Evolutionary conservation across 352 stramenopile species (phyloP).

Genomic region (Phytophthora tubulina): DNA sequence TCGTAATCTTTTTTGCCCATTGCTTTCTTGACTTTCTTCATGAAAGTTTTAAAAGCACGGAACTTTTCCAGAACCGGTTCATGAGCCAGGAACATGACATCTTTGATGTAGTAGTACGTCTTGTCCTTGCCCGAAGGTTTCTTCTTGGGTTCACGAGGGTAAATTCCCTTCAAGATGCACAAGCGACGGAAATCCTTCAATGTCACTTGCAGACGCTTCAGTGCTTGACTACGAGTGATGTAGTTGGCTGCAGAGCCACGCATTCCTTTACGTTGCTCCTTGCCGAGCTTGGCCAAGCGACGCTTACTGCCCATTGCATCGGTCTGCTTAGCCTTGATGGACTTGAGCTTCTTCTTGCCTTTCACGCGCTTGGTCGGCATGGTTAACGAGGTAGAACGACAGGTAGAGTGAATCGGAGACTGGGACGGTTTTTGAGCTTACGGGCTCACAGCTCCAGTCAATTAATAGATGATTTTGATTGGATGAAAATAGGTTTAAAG

Average conservation of each 20-base stretch:
- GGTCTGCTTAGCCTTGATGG: slow-evolving; percentile 90
- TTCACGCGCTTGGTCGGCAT: slow-evolving; percentile 92
- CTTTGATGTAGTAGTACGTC: slow-evolving; percentile 99
- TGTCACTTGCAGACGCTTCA: slow-evolving; percentile 96
- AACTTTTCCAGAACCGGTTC: slow-evolving; percentile 99
- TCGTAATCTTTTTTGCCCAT: slow-evolving; percentile 89
- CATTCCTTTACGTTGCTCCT: slow-evolving; percentile 88
- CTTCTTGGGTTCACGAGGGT: slow-evolving; percentile 97
- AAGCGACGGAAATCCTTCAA: slow-evolving; percentile 99
- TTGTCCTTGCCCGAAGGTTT: slow-evolving; percentile 96
- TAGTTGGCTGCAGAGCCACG: slow-evolving; percentile 92
- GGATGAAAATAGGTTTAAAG: slow-evolving; percentile 19
- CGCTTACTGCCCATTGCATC: slow-evolving; percentile 87
- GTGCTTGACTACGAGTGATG: slow-evolving; percentile 94
- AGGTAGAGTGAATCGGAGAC: background rate
- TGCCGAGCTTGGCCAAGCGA: slow-evolving; percentile 84
- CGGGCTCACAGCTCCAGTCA: slow-evolving; percentile 21
- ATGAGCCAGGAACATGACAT: slow-evolving; percentile 97
- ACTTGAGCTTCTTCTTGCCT: slow-evolving; percentile 93
- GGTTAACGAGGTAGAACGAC: slow-evolving; percentile 26
- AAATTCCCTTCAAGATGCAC: slow-evolving; percentile 99
- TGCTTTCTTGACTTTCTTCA: slow-evolving; percentile 96
- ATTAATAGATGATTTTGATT: slow-evolving; percentile 17
- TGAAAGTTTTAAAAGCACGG: slow-evolving; percentile 97
- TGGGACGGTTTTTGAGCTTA: background rate